Base-by-base conservation (phyloP, 2,329 filamentous ascomycete genomes). In the Neonectria magnoliae region DNA sequence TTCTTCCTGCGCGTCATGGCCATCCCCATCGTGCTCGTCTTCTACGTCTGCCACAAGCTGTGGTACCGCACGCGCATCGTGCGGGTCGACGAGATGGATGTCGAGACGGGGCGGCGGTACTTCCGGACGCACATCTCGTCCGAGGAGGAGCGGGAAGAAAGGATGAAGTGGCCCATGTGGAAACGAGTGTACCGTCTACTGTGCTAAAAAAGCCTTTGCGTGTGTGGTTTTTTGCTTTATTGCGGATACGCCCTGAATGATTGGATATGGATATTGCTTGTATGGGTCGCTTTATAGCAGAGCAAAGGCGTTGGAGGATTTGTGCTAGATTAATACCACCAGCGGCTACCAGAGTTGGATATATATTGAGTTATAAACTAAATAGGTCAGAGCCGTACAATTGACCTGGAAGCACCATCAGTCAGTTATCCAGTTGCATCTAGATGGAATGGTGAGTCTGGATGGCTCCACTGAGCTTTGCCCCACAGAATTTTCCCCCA, bases 51-150 rank as follows among this genome's bases (percentile, higher is more conserved):
- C 0, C 95, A 97, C 78, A 97, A 97, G 80, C 10, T 95, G 31
- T 91, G 84, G 79, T 92, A 88, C 75, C 84, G 84, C 51, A 97
- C 94, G 0, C 81, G 83, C 4, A 82, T 93, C 60, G 85, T 97
- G 41, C 83, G 86, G 14, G 80, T 87, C 16, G 82, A 85, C 45
- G 91, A 97, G 68, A 97, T 98, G 89, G 94, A 98, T 79, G 81
- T 98, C 63, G 88, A 91, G 60, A 97, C 94, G 0, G 95, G 95
- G 1, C 88, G 94, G 20, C 85, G 94, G 38, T 93, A 97, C 73
- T 86, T 98, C 60, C 94, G 97, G 75, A 80, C 97, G 45, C 88
- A 90, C 31, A 87, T 91, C 63, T 80, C 98, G 57, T 83, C 95
- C 36, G 90, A 90, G 51, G 91, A 97, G 76, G 95, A 98, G 82